Base-by-base conservation (phyloP, 495 filamentous ascomycete species). In the Tuber melanosporum region DNA sequence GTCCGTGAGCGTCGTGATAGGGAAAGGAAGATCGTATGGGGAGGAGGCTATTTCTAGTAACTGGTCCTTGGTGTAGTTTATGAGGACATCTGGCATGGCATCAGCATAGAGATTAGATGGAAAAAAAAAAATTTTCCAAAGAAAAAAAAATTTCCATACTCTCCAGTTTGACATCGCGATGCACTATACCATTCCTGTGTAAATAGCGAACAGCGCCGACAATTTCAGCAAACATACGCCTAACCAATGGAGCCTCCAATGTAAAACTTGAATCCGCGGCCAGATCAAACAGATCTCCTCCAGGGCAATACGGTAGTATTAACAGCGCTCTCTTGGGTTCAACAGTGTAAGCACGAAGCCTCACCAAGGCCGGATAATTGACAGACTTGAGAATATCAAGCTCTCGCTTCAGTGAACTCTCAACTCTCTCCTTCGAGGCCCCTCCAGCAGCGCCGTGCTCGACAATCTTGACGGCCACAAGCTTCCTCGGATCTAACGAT, bases 81-180 rank as follows among this genome's bases (percentile, higher is more conserved):
- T 90, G 41, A 99, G 89, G 71, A 97, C 92, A 83, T 99, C 94
- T 97, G 81, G 36, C 74, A 69, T 47, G 12, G 42, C 85, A 79
- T 85, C 42, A 74, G 78, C 74, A 66, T 74, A 41, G 45, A 52
- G 69, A 39, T 42, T 46, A 9, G 47, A 42, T 26, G 43, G 1
- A 57, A 70, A 75, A 74, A 69, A 26, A 20, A 43, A 43, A 43
- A 41, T 41, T n/a, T n/a, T n/a, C 9, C 8, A 5, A 43, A 8
- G 9, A 72, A 86, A 42, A 69, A 17, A 43, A 71, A 39, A 70
- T 52, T 80, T 78, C 46, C 92, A 85, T 87, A 97, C 94, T 99
- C 86, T 99, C 95, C 71, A 99, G 90, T 85, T 99, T 99, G 82
- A 99, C 96, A 85, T 99, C 95, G 42, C 95, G 90, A 83, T 99